Evolutionary conservation across 257 asterid genomes (phyloP).

Genomic region (Voacanga thouarsii): DNA sequence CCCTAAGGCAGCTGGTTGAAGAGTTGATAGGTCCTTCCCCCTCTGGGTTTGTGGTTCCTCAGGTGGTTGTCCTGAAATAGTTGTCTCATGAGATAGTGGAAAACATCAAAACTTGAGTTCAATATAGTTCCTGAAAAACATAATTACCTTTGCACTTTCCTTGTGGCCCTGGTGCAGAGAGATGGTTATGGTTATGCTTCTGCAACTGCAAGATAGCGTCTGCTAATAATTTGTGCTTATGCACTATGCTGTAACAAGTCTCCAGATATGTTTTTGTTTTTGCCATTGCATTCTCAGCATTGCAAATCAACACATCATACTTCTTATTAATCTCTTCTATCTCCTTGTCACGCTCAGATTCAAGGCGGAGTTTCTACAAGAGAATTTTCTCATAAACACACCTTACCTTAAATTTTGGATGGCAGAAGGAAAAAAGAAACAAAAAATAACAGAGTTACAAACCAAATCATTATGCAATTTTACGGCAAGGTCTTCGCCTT

Average conservation of each 20-base stretch:
- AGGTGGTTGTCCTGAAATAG: conserved; percentile 1
- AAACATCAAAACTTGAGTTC: neutral
- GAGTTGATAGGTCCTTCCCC: conserved; percentile 3
- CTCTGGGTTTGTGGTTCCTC: neutral
- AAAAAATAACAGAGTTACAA: conserved; percentile 14
- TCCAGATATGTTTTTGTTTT: conserved; percentile 20
- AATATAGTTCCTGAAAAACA: neutral
- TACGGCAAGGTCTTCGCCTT: conserved; percentile 29
- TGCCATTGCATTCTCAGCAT: conserved; percentile 20
- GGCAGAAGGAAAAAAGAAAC: conserved; percentile 2
- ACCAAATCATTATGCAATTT: conserved; percentile 51
- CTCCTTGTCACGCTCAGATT: conserved; percentile 39
- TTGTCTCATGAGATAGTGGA: conserved; percentile 6
- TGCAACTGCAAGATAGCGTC: conserved; percentile 30
- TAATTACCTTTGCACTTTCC: conserved; percentile 27
- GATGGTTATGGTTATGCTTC: neutral
- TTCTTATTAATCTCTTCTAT: conserved; percentile 29
- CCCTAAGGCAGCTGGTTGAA: conserved; percentile 9
- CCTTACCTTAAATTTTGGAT: conserved; percentile 7
- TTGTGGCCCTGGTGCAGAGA: conserved; percentile 23
- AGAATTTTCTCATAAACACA: conserved; percentile 4
- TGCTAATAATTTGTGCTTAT: conserved; percentile 33
- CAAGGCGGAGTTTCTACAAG: conserved; percentile 39
- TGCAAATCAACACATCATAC: conserved; percentile 28
- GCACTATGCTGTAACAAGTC: conserved; percentile 12